Percentiles rank a stretch among this genome's conserved stretches.
Evolutionary conservation across 768 basidiomycete genomes (phyloP).

Genomic region (Epithele typhae): DNA sequence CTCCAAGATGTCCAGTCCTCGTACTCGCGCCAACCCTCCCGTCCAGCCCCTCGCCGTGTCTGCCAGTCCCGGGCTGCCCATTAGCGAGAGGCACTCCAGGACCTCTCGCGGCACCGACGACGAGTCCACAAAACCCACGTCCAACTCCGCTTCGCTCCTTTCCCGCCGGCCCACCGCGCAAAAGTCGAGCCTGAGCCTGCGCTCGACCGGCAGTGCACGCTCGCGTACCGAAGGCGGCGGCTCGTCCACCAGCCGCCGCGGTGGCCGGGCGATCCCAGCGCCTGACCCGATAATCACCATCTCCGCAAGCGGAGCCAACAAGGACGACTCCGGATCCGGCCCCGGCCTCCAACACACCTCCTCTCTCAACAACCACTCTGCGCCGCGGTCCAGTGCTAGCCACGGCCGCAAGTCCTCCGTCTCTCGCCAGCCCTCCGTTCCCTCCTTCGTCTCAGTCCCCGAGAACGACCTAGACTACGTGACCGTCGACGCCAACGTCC

Average conservation of each 20-base stretch:
- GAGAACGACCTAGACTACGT: slow-evolving; percentile 67
- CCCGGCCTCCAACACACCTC: slow-evolving; percentile 9
- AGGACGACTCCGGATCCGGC: slow-evolving; percentile 11
- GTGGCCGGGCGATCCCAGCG: slow-evolving; percentile 28
- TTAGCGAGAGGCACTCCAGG: slow-evolving; percentile 39
- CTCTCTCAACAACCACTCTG: too few relatives aligned
- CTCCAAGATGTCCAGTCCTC: slow-evolving; percentile 16
- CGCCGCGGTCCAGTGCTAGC: background rate
- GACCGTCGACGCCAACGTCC: slow-evolving; percentile 35
- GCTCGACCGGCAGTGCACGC: slow-evolving; percentile 22
- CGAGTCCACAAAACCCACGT: too few relatives aligned
- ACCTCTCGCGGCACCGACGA: too few relatives aligned
- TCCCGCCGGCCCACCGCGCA: slow-evolving; percentile 18
- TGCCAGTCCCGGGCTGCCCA: slow-evolving; percentile 33
- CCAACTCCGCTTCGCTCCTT: slow-evolving; percentile 18
- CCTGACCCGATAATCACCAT: slow-evolving; percentile 52
- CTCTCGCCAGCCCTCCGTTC: background rate
- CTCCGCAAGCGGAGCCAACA: slow-evolving; percentile 25
- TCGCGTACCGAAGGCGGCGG: slow-evolving; percentile 1
- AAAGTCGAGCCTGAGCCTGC: slow-evolving; percentile 26
- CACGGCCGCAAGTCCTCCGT: background rate
- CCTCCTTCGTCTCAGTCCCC: background rate
- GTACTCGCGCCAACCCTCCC: slow-evolving; percentile 13
- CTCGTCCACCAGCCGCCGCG: slow-evolving; percentile 3
- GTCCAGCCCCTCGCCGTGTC: slow-evolving; percentile 30